phyloP scores from a whole-genome alignment of 495 filamentous ascomycete genomes.

The Neurospora terricola region DNA sequence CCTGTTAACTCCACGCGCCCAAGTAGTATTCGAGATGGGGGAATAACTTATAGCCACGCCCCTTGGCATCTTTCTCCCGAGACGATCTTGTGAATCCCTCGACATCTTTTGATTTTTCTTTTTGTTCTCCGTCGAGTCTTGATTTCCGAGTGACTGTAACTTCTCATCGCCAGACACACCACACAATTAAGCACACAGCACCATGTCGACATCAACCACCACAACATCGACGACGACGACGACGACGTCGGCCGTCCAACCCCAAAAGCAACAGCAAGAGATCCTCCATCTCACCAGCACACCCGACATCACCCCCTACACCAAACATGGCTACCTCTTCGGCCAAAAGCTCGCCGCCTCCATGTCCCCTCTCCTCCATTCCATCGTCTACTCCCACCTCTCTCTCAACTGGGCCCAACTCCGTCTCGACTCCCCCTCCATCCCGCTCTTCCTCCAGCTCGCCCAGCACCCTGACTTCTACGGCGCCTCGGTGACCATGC shows the following conservation, averaged over 20 bases:
- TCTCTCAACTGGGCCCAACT: constrained; percentile 53
- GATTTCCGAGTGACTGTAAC: not conserved
- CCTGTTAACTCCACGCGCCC: not conserved
- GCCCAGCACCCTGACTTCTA: constrained; percentile 26
- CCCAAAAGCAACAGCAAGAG: not conserved
- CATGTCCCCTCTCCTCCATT: constrained; percentile 60
- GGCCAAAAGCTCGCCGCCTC: constrained; percentile 50
- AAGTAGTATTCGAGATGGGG: not conserved
- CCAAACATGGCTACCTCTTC: constrained; percentile 44
- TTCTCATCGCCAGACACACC: not conserved
- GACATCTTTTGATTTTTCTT: not conserved
- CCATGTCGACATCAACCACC: not conserved
- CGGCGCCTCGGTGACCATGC: constrained; percentile 62
- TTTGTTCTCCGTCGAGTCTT: not conserved
- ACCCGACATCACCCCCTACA: constrained; percentile 24
- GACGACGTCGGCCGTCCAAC: not conserved
- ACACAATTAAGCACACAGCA: not conserved
- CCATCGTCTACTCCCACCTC: constrained; percentile 50
- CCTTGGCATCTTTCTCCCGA: not conserved
- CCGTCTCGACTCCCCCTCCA: constrained; percentile 43
- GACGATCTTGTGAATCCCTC: not conserved
- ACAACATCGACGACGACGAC: not conserved
- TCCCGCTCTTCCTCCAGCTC: constrained; percentile 26
- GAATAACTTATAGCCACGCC: not conserved
- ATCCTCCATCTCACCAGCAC: not conserved